Conservation (phyloP, 352 stramenopile species). For the Phytophthora citricola region DNA sequence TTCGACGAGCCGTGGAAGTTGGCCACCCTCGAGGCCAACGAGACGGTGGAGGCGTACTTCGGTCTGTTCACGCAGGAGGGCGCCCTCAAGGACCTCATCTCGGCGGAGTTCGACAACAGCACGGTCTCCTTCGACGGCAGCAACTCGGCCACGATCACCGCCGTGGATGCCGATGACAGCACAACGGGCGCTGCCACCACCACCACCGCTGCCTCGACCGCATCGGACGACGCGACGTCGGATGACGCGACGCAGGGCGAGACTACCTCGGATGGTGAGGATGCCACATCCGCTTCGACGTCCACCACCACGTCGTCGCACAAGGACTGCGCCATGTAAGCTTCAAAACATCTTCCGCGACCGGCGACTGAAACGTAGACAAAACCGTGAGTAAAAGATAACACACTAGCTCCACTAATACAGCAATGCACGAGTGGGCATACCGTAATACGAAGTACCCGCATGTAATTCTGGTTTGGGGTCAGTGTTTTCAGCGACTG, state of each 20-base stretch:
- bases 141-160: slow-evolving; percentile 24
- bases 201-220: not conserved
- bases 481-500: too few relatives aligned
- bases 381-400: slow-evolving; percentile 6
- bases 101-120: slow-evolving; percentile 44
- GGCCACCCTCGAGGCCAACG: slow-evolving; percentile 48
- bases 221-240: slow-evolving; percentile 8
- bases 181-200: not conserved
- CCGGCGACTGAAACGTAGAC: not conserved
- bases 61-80: slow-evolving; percentile 60
- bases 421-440: not conserved
- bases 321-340: slow-evolving; percentile 47
- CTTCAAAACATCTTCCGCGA: not conserved
- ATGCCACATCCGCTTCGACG: slow-evolving; percentile 12
- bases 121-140: slow-evolving; percentile 24
- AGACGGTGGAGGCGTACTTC: slow-evolving; percentile 78
- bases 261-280: slow-evolving; percentile 7
- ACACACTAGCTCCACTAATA: not conserved
- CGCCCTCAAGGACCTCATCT: slow-evolving; percentile 57
- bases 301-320: slow-evolving; percentile 21
- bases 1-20: slow-evolving; percentile 76
- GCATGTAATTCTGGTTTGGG: too few relatives aligned
- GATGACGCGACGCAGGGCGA: slow-evolving; percentile 16
- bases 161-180: slow-evolving; percentile 10
- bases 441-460: too few relatives aligned